Percentiles rank a stretch among this genome's conserved stretches.
These are phyloP conservation scores for Harrya chromipes DNA, from an alignment of 768 basidiomycete genomes.

Conservation along the genomic window DNA sequence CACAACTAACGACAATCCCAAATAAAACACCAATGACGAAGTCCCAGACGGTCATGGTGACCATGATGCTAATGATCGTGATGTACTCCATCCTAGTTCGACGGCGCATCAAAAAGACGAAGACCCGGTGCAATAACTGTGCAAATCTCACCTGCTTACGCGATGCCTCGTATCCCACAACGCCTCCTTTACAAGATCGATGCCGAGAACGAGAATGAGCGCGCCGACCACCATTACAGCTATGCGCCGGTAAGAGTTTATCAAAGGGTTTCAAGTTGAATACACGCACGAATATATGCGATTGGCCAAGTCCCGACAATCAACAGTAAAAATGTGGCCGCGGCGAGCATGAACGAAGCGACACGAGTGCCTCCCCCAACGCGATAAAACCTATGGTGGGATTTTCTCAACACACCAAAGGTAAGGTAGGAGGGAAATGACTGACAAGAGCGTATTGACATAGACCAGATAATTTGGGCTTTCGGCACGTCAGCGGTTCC, in stretches of 20 bases:
- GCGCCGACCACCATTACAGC: conserved; percentile 90
- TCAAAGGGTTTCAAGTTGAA: background rate
- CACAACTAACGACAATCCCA: conserved; percentile 89
- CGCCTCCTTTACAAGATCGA: conserved; percentile 94
- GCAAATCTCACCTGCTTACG: conserved; percentile 60
- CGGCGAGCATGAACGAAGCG: conserved; percentile 81
- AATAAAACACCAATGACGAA: conserved; percentile 93
- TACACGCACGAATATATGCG: conserved; percentile 81
- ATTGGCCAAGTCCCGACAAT: conserved; percentile 87
- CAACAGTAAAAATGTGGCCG: conserved; percentile 67
- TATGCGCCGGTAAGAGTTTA: conserved; percentile 26
- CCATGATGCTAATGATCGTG: conserved; percentile 81
- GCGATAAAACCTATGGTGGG: conserved; percentile 65
- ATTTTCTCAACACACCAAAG: background rate
- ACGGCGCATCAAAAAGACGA: conserved; percentile 1
- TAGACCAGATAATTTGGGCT: conserved; percentile 87
- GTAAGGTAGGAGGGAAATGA: conserved; percentile 7
- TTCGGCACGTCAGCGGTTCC: conserved; percentile 8
- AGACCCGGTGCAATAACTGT: background rate
- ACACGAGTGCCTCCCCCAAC: conserved; percentile 86
- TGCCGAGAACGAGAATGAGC: conserved; percentile 90
- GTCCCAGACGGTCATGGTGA: conserved; percentile 92
- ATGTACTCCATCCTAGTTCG: conserved; percentile 66
- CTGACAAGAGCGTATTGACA: conserved; percentile 78
- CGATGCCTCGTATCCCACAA: conserved; percentile 93